phyloP scores from a whole-genome alignment of 768 basidiomycete genomes.

The Boletus subparvulus region DNA sequence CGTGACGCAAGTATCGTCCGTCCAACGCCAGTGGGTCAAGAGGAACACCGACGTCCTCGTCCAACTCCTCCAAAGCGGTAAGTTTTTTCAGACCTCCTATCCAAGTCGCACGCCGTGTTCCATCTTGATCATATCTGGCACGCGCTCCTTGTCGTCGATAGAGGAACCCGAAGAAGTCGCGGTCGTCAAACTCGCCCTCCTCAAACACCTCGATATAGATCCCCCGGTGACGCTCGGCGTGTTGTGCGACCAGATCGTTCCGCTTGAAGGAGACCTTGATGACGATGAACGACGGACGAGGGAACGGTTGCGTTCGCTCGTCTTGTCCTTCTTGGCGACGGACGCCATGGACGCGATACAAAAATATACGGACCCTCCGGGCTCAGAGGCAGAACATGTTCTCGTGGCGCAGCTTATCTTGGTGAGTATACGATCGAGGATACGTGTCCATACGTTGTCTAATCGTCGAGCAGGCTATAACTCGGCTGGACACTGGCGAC shows the following conservation, averaged over 20 bases:
- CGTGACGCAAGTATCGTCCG: conserved; percentile 49
- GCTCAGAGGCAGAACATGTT: conserved; percentile 46
- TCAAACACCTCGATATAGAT: conserved; percentile 65
- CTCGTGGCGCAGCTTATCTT: conserved; percentile 48
- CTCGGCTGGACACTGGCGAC: conserved; percentile 42
- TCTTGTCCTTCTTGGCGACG: conserved; percentile 56
- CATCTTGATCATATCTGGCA: conserved; percentile 22
- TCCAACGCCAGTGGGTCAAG: conserved; percentile 58
- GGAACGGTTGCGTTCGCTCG: conserved; percentile 56
- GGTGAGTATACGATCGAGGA: conserved; percentile 37
- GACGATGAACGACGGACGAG: conserved; percentile 59
- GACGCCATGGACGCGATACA: conserved; percentile 50
- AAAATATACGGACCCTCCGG: conserved; percentile 41
- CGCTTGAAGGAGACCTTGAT: conserved; percentile 49
- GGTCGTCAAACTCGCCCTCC: conserved; percentile 58
- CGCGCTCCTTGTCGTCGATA: conserved; percentile 24
- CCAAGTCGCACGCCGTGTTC: conserved; percentile 2
- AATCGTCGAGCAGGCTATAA: conserved; percentile 43
- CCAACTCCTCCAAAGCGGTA: conserved; percentile 75
- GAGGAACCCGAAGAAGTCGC: conserved; percentile 67
- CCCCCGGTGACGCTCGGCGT: conserved; percentile 60
- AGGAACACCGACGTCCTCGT: conserved; percentile 73
- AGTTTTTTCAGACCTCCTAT: conserved; percentile 24
- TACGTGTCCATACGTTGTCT: background rate
- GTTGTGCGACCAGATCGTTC: conserved; percentile 64